Evolutionary conservation across 2,329 filamentous ascomycete species (phyloP).

Genomic region (Graphilbum fragrans): DNA sequence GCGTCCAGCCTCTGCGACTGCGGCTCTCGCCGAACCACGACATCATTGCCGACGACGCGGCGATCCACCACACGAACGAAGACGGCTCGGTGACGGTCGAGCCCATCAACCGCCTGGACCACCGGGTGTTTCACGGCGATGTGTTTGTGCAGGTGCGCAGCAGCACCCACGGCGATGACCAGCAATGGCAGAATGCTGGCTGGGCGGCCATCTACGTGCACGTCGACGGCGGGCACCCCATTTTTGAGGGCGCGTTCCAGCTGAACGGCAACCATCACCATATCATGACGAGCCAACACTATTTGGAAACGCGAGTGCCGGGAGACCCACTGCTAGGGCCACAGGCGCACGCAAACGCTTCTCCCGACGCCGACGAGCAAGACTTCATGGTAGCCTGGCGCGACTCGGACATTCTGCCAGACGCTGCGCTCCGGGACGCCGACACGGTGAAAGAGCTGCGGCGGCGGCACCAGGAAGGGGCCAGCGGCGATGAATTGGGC

Average conservation of each 20-base stretch:
- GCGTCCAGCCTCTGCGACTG: slow-evolving; percentile 61
- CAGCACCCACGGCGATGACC: slow-evolving; percentile 30
- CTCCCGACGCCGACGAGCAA: slow-evolving; percentile 47
- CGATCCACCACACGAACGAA: slow-evolving; percentile 56
- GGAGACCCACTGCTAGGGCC: slow-evolving; percentile 64
- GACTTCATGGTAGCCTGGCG: slow-evolving; percentile 87
- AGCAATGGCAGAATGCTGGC: slow-evolving; percentile 66
- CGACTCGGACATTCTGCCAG: slow-evolving; percentile 65
- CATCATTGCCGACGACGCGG: slow-evolving; percentile 65
- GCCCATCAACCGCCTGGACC: slow-evolving; percentile 55
- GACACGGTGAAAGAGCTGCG: slow-evolving; percentile 43
- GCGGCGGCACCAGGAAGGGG: slow-evolving; percentile 29
- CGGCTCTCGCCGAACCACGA: slow-evolving; percentile 84
- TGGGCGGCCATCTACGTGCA: slow-evolving; percentile 76
- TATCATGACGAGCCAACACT: slow-evolving; percentile 64
- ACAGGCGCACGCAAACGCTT: slow-evolving; percentile 28
- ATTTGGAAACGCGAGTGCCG: slow-evolving; percentile 56
- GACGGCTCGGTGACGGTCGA: slow-evolving; percentile 65
- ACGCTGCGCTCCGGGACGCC: slow-evolving; percentile 26
- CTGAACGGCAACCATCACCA: slow-evolving; percentile 77
- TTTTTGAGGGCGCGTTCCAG: slow-evolving; percentile 86
- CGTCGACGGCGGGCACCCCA: slow-evolving; percentile 61
- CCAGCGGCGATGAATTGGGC: slow-evolving; percentile 19
- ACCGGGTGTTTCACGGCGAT: slow-evolving; percentile 75
- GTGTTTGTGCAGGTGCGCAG: slow-evolving; percentile 58